Conservation (phyloP, 768 basidiomycete genomes). For the Kwoniella shandongensis region DNA sequence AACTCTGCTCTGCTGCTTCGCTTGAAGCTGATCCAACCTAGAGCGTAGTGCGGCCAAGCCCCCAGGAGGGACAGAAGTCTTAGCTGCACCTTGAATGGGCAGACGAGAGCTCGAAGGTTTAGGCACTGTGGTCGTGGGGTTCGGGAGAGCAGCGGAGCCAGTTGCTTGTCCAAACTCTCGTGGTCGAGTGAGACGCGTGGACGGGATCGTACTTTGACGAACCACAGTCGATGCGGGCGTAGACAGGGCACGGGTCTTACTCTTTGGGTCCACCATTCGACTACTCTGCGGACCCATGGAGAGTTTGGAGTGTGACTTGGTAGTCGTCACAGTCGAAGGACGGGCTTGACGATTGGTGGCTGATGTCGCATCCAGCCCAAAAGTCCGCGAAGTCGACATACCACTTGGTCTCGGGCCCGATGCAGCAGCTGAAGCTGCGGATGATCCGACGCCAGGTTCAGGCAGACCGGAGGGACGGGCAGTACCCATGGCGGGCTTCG, state of each 20-base stretch:
- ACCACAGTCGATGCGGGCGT: constrained; percentile 12
- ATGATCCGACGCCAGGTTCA: constrained; percentile 7
- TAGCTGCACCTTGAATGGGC: not conserved
- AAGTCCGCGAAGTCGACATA: not conserved
- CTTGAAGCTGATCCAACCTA: constrained; percentile 36
- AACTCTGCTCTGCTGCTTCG: constrained; percentile 23
- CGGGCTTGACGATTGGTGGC: constrained; percentile 5
- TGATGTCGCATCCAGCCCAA: constrained; percentile 11
- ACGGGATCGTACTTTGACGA: not conserved
- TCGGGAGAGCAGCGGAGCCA: no score
- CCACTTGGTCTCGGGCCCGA: not conserved
- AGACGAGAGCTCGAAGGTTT: not conserved
- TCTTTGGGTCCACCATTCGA: no score
- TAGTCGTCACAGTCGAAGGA: not conserved
- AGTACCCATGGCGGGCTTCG: not conserved
- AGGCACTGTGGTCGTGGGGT: no score
- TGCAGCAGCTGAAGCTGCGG: constrained; percentile 6
- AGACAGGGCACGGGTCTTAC: constrained; percentile 18
- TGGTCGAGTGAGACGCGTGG: not conserved
- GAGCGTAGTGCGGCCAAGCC: constrained; percentile 31
- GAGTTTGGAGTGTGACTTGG: not conserved
- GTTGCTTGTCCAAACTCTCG: no score
- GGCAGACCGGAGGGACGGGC: constrained; percentile 3
- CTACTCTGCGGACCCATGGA: constrained; percentile 9
- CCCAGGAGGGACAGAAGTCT: constrained; percentile 7